Evolutionary conservation across 208 protist species (phyloP), one percentile per base, ranked within the genome.

Genomic region (Jaenimonas drosophilae): DNA sequence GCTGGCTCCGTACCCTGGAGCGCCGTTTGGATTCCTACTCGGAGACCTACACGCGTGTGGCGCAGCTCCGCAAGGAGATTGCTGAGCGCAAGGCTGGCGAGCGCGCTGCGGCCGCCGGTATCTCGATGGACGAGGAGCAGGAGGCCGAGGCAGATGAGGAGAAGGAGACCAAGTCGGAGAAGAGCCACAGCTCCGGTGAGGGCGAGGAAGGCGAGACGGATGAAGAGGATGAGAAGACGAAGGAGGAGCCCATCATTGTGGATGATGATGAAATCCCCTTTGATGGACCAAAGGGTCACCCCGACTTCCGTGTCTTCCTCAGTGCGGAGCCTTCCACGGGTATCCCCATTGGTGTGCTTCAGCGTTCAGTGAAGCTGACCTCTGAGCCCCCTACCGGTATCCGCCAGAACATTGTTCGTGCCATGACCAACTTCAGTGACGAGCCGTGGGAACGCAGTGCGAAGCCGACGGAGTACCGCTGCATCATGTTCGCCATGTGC

Each of bases 331-430:
- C 97, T 27, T 95, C 87, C 3, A 54, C 68, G n/a, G 72, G 91
- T 34, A 98, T 99, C 51, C 96, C 97, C 14, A 95, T 97, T 50
- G 96, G 94, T 64, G 84, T 99, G 32, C 75, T 99, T 29, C 92
- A 99, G 72, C 80, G 80, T 30, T 98, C 85, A n/a, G 96, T 99
- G 54, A 99, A 99, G 75, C 72, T 99, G 44, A 99, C 97, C 12
- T 98, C 97, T 53, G 97, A 99, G 77, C 97, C 97, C 27, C 97
- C 97, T 12, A 85, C 80, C 6, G 97, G 97, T 61, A 91, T 99
- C 34, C 80, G 90, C 14, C 91, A 96, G 27, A 99, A 99, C 70
- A 91, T 99, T 70, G 76, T 94, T 26, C 85, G 96, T 56, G 96
- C 96, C 14, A 85, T 98, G 50, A 64, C 71, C n/a, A 89, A 92